Conservation (phyloP, 2,329 filamentous ascomycete species). For the Pezicula carpinea region DNA sequence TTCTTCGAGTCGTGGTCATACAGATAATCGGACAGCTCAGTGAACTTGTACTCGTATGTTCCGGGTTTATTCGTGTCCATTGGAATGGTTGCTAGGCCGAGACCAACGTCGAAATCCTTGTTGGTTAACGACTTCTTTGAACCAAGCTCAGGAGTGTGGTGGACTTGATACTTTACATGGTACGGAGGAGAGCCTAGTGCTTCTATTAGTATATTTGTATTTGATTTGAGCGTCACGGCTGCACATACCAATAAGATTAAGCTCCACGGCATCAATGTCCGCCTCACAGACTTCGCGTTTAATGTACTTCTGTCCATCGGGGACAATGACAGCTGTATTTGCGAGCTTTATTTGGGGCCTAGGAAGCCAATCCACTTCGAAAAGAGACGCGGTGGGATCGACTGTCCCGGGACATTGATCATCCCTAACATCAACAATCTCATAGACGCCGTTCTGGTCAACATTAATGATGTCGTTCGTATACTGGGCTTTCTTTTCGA, state of each 20-base stretch:
- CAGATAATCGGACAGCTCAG: conserved; percentile 75
- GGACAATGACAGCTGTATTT: conserved; percentile 57
- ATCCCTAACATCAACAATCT: conserved; percentile 74
- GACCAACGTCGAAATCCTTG: conserved; percentile 71
- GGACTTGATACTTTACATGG: conserved; percentile 75
- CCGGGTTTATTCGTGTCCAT: conserved; percentile 85
- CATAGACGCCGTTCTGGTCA: conserved; percentile 66
- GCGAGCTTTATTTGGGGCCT: conserved; percentile 68
- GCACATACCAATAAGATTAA: conserved; percentile 67
- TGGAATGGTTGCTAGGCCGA: conserved; percentile 71
- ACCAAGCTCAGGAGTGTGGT: conserved; percentile 64
- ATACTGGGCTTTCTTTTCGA: conserved; percentile 40
- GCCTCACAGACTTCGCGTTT: conserved; percentile 90
- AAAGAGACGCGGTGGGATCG: conserved; percentile 67
- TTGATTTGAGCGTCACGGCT: neutral
- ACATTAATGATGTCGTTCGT: conserved; percentile 69
- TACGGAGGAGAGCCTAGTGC: conserved; percentile 69
- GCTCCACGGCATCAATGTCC: conserved; percentile 83
- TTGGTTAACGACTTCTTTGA: conserved; percentile 55
- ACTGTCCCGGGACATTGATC: conserved; percentile 77
- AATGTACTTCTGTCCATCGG: conserved; percentile 51
- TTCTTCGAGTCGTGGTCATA: conserved; percentile 70
- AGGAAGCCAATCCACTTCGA: conserved; percentile 80
- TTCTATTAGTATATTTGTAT: conserved; percentile 7
- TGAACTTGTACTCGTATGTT: conserved; percentile 80